A percentile compares a stretch with the other conserved stretches of the same genome.
These are phyloP conservation scores for Beauveria varroae DNA, from an alignment of 2,329 filamentous ascomycete genomes.

Conservation along the genomic window DNA sequence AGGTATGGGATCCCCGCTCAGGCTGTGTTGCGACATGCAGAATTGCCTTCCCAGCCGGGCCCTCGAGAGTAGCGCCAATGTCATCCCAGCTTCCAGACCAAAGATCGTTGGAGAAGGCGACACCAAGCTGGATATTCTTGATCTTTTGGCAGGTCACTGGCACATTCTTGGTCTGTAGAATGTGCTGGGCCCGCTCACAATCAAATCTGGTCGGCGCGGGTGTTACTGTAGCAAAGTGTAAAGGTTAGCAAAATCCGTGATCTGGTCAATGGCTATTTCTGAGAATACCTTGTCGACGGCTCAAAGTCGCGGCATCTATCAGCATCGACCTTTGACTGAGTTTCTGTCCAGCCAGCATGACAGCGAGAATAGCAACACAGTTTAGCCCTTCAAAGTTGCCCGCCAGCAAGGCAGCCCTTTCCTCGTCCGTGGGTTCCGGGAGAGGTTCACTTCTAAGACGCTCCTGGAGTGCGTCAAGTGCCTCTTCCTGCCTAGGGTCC, in stretches of 20 bases:
- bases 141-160: not conserved
- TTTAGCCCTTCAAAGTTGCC: not conserved
- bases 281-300: not conserved
- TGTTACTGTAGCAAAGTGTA: not conserved
- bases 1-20: not conserved
- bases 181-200: not conserved
- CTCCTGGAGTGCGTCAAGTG: not conserved
- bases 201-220: not conserved
- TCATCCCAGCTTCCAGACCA: not conserved
- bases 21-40: not conserved
- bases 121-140: not conserved
- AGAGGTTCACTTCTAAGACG: not conserved
- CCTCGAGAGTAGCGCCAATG: not conserved
- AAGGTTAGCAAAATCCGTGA: not conserved
- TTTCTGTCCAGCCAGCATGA: too few relatives aligned
- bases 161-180: not conserved
- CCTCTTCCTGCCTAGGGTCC: not conserved
- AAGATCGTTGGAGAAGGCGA: not conserved
- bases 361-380: not conserved
- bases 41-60: not conserved
- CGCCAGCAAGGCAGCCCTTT: not conserved
- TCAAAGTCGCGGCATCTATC: too few relatives aligned
- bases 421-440: not conserved
- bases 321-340: too few relatives aligned
- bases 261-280: not conserved